phyloP scores from a whole-genome alignment of 768 basidiomycete genomes.

The Boletus subcaerulescens region DNA sequence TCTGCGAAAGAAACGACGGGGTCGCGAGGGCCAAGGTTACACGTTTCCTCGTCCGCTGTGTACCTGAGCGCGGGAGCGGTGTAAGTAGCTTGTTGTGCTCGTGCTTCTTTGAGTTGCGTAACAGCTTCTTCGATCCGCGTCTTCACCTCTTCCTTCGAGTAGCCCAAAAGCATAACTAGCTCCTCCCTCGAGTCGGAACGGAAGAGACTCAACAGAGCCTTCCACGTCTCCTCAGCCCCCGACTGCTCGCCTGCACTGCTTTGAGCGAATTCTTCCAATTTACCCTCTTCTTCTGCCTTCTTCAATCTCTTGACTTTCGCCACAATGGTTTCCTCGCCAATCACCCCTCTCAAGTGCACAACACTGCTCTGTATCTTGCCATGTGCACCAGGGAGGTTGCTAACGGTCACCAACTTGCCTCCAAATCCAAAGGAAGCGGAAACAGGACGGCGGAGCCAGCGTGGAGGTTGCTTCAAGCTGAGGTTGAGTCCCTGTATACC shows the following conservation, averaged over 20 bases:
- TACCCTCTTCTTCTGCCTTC: slow-evolving; percentile 53
- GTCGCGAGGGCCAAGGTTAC: slow-evolving; percentile 53
- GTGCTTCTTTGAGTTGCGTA: slow-evolving; percentile 59
- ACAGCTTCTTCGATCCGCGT: slow-evolving; percentile 79
- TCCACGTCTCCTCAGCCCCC: slow-evolving; percentile 66
- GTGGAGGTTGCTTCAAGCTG: slow-evolving; percentile 91
- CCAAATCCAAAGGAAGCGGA: slow-evolving; percentile 89
- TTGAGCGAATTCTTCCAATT: slow-evolving; percentile 68
- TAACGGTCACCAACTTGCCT: slow-evolving; percentile 78
- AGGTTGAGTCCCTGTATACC: slow-evolving; percentile 52
- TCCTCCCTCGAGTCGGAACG: slow-evolving; percentile 87
- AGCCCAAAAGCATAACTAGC: slow-evolving; percentile 85
- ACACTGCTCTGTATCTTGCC: slow-evolving; percentile 82
- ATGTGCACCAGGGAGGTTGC: slow-evolving; percentile 68
- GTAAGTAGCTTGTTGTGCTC: slow-evolving; percentile 15
- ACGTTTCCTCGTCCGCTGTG: slow-evolving; percentile 39
- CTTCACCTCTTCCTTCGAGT: slow-evolving; percentile 84
- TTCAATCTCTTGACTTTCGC: slow-evolving; percentile 70
- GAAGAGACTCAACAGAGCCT: slow-evolving; percentile 85
- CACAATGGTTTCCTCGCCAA: slow-evolving; percentile 72
- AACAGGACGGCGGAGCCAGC: slow-evolving; percentile 87
- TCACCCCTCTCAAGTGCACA: slow-evolving; percentile 75
- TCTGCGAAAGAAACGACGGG: slow-evolving; percentile 85
- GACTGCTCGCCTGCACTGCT: slow-evolving; percentile 37
- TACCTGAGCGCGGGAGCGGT: slow-evolving; percentile 32